These are phyloP conservation scores for Hericium rajendrae DNA, from an alignment of 768 basidiomycete species.

Conservation along the genomic window DNA sequence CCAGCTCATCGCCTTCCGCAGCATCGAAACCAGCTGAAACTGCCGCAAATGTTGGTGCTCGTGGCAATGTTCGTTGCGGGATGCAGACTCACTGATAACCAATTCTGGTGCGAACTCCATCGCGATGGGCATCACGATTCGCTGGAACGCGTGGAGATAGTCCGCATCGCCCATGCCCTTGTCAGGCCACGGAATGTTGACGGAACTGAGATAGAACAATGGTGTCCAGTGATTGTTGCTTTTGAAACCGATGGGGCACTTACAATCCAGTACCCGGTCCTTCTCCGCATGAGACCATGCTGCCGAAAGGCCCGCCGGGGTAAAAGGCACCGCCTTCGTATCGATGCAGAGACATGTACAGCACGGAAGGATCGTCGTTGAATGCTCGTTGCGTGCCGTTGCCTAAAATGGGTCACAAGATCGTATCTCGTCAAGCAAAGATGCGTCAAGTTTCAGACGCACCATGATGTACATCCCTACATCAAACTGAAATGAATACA, in stretches of 20 bases:
- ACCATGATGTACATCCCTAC: conserved; percentile 96
- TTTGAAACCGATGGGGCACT: conserved; percentile 19
- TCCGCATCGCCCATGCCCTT: conserved; percentile 89
- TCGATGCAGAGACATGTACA: conserved; percentile 93
- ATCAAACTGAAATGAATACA: not conserved
- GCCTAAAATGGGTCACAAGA: conserved; percentile 34
- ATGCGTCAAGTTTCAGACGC: conserved; percentile 9
- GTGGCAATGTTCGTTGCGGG: too few relatives aligned
- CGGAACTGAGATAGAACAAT: conserved; percentile 45
- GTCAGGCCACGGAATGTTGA: conserved; percentile 93
- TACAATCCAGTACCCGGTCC: conserved; percentile 82
- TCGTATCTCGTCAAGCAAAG: not conserved
- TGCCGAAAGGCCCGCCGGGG: conserved; percentile 86
- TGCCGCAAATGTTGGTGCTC: conserved; percentile 22
- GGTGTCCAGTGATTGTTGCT: conserved; percentile 1
- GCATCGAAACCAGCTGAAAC: conserved; percentile 99
- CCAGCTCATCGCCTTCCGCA: conserved; percentile 84
- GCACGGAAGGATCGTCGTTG: conserved; percentile 81
- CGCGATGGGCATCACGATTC: conserved; percentile 93
- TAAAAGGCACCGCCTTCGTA: conserved; percentile 91
- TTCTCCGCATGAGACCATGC: conserved; percentile 77
- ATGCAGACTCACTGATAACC: conserved; percentile 69
- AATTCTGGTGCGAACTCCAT: conserved; percentile 94
- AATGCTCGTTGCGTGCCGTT: conserved; percentile 98
- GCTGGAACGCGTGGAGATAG: conserved; percentile 94